Base-by-base conservation (phyloP, 2,329 filamentous ascomycete species). In the Elsinoe arachidis region DNA sequence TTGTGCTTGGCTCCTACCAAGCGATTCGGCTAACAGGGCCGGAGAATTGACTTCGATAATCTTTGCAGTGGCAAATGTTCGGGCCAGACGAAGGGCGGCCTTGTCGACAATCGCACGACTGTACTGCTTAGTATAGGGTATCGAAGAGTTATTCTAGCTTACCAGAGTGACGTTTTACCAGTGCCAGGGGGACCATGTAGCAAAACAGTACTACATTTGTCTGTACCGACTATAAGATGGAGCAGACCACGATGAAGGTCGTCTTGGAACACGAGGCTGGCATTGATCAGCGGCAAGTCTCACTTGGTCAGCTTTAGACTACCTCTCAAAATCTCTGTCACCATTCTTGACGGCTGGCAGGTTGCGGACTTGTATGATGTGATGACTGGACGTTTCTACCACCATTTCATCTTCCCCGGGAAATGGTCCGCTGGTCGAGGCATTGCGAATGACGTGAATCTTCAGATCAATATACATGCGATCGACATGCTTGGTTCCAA, bases 1-100 rank as follows among this genome's bases (percentile, higher is more conserved):
- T 7, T 74, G 68, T 53, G 73, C 73, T 2, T 73, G 71, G 58
- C 73, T 76, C 57, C 76, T 74, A n/a, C 75, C 74, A 55, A 75
- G 78, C 59, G 69, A 78, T 55, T 76, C 77, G 60, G 73, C 76
- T 4, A 78, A 64, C 17, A 79, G 64, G 2, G 69, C 67, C 19
- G 74, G 70, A 1, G 75, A 72, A 43, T 78, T 74, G 59, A 79
- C 66, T 55, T 78, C 71, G 46, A 79, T 62, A 3, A 79, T 65
- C 19, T 65, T 69, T 0, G 70, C 68, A 0, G 65, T 53, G 1
- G 67, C 65, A 58, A 73, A 78, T 2, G 56, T 57, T 2, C 66
- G 61, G 1, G 68, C 68, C 1, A 78, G 67, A 0, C 77, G 69
- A 35, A 79, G 77, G 15, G 73, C 70, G 1, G 78, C 67, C 62